A percentile compares a stretch with the other conserved stretches of the same genome.
Conservation (phyloP, 768 basidiomycete genomes). For the Cystobasidium ongulense region DNA sequence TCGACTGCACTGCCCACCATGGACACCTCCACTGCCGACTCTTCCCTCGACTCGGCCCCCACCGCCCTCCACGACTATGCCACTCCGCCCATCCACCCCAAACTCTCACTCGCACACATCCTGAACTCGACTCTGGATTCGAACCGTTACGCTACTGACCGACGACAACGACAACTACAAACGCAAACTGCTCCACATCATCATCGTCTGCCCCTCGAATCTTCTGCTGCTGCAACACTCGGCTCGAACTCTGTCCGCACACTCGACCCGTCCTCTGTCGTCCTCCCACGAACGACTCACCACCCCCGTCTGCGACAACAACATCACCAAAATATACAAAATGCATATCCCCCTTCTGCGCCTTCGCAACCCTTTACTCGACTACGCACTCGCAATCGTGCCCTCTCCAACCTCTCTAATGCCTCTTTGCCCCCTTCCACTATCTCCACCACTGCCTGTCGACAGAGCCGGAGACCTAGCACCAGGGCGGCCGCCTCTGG, state of each 20-base stretch:
- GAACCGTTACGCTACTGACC: not conserved
- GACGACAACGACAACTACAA: not conserved
- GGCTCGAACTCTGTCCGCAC: not conserved
- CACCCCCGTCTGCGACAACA: not conserved
- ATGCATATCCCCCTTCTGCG: not conserved
- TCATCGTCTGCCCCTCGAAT: too few relatives aligned
- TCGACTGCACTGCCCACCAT: not conserved
- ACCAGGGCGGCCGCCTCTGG: conserved; percentile 15
- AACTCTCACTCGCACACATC: not conserved
- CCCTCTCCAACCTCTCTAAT: conserved; percentile 4
- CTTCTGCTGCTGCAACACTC: not conserved
- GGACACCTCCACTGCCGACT: not conserved
- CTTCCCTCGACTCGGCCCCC: not conserved
- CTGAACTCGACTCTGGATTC: not conserved
- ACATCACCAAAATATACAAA: not conserved
- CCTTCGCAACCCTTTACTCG: conserved; percentile 14
- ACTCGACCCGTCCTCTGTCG: not conserved
- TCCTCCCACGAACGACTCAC: not conserved
- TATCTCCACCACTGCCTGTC: not conserved
- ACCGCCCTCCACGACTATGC: not conserved
- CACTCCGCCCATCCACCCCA: conserved; percentile 2
- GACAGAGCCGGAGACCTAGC: not conserved
- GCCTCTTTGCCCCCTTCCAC: not conserved
- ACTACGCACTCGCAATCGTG: not conserved
- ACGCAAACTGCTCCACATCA: not conserved